A percentile compares a stretch with the other conserved stretches of the same genome.
Evolutionary conservation across 768 basidiomycete species (phyloP).

Genomic region (Pulveroboletus sp.): DNA sequence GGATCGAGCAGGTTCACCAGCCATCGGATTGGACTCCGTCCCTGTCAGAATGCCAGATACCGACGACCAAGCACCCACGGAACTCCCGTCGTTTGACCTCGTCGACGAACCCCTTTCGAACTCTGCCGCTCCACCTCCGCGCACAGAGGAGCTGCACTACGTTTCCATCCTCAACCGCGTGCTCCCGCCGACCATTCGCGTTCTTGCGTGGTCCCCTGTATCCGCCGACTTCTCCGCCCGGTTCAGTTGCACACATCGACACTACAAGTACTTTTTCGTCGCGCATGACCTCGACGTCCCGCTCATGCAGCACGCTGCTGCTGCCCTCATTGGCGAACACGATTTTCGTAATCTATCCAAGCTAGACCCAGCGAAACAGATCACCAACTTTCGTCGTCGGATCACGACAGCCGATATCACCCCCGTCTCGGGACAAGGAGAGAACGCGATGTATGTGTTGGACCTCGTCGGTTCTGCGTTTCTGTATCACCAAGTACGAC

Average conservation of each 20-base stretch:
- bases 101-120: constrained; percentile 37
- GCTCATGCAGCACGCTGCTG: constrained; percentile 72
- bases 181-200: constrained; percentile 83
- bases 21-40: background rate
- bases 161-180: constrained; percentile 77
- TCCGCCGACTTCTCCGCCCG: constrained; percentile 76
- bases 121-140: constrained; percentile 22
- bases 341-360: constrained; percentile 97
- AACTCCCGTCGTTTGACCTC: constrained; percentile 30
- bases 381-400: constrained; percentile 67
- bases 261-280: constrained; percentile 98
- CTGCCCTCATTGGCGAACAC: constrained; percentile 75
- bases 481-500: constrained; percentile 93
- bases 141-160: constrained; percentile 64
- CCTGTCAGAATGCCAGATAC: constrained; percentile 2
- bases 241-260: constrained; percentile 78
- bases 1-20: constrained; percentile 2
- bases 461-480: constrained; percentile 87
- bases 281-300: constrained; percentile 59
- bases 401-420: constrained; percentile 65
- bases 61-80: constrained; percentile 1
- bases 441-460: constrained; percentile 55
- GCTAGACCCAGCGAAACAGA: constrained; percentile 87
- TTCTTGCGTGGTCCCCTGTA: constrained; percentile 94
- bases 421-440: constrained; percentile 32